A percentile compares a stretch with the other conserved stretches of the same genome.
Conservation (phyloP, 768 basidiomycete species). For the Tricholoma matsutake region DNA sequence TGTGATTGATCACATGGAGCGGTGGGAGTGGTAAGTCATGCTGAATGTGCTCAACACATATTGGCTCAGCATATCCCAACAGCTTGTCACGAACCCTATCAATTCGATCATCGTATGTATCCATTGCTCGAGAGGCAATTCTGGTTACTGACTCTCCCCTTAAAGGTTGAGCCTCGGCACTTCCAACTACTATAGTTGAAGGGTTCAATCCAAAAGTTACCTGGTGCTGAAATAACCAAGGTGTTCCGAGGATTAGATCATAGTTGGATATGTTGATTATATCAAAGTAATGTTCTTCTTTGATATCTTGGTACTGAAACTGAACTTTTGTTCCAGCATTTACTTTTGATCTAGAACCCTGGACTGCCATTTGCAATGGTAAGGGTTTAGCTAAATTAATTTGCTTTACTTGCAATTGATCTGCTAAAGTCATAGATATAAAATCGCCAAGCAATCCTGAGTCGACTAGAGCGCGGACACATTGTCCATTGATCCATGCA, state of each 20-base stretch:
- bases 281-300: conserved; percentile 27
- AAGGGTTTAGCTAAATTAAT: not conserved
- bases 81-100: conserved; percentile 15
- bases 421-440: not conserved
- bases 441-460: not conserved
- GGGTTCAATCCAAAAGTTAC: conserved; percentile 27
- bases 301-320: no score
- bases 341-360: no score
- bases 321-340: no score
- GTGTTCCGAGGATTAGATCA: conserved; percentile 36
- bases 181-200: conserved; percentile 15
- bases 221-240: conserved; percentile 30
- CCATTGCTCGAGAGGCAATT: conserved; percentile 7
- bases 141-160: no score
- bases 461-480: not conserved
- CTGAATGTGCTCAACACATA: conserved; percentile 25
- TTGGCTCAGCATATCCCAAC: conserved; percentile 16
- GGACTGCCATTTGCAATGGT: conserved; percentile 4
- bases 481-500: not conserved
- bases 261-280: conserved; percentile 36
- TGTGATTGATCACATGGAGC: conserved; percentile 37
- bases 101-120: conserved; percentile 10
- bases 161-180: conserved; percentile 15
- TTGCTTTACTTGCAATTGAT: not conserved
- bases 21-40: conserved; percentile 32